Evolutionary conservation across 768 basidiomycete genomes (phyloP), one percentile per base, ranked within the genome.

Genomic region (Leccinum olivaceopallidum): DNA sequence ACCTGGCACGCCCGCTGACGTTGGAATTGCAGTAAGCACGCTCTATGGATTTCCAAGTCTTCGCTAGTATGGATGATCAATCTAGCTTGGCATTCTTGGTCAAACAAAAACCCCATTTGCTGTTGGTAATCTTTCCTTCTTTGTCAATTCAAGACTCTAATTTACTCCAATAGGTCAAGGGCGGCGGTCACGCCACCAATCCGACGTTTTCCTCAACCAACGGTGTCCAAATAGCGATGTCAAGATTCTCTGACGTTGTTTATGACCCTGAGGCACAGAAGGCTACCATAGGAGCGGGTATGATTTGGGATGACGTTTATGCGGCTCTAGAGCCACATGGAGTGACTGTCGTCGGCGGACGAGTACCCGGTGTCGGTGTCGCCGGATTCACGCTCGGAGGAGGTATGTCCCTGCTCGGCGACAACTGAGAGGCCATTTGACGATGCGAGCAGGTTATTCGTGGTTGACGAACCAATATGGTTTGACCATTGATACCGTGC

Each of bases 381-480:
- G 50, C 50, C 14, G 50, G 50, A 16, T 5, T 51, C 5, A n/a
- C 50, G 28, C 50, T 51, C 22, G 50, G 50, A 18, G 50, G 50
- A 51, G 50, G 50, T 51, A 10, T 26, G 28, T 6, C 4, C 6
- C 16, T 24, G 16, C 28, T 12, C 20, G 1, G 20, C n/a, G n/a
- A 53, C 6, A 12, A 22, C 8, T n/a, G 1, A 53, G 8, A 34
- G 6, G 18, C n/a, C 1, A 12, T 16, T 14, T 34, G 5, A 52
- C 2, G 52, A 53, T 34, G 18, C 6, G 30, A 9, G 10, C 42
- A 67, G 66, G 66, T 4, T 54, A 62, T 16, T 67, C 66, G 7
- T 88, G 82, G 81, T 73, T 79, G 55, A 83, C 83, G 0, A 87
- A 88, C 60, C 83, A 87, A 58, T 76, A 81, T 60, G 87, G 87